Conservation (phyloP, 2,329 filamentous ascomycete species). For the Rutstroemia sp. region DNA sequence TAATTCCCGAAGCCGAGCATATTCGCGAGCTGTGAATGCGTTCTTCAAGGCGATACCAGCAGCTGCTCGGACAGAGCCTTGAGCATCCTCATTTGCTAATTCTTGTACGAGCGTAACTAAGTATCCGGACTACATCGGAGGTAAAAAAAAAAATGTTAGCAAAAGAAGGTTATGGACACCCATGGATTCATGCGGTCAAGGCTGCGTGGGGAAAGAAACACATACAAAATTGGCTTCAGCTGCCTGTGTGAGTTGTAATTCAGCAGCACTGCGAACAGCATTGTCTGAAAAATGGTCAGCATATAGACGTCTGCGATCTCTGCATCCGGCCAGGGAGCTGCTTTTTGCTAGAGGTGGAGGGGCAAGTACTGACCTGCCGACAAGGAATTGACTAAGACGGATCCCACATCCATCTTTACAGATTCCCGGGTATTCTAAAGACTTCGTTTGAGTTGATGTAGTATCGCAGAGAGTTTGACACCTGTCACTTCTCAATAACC, state of each 20-base stretch:
- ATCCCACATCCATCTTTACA: slow-evolving; percentile 86
- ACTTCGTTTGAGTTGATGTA: not conserved
- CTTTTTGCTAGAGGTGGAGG: slow-evolving; percentile 4
- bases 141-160: slow-evolving; percentile 17
- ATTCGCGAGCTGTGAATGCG: slow-evolving; percentile 91
- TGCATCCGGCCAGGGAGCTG: not conserved
- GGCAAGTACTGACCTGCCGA: slow-evolving; percentile 65
- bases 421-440: not conserved
- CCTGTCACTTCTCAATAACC: not conserved
- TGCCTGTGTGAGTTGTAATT: slow-evolving; percentile 88
- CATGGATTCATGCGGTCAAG: slow-evolving; percentile 24
- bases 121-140: slow-evolving; percentile 67
- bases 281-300: slow-evolving; percentile 59
- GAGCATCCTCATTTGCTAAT: slow-evolving; percentile 81
- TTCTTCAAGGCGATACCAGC: slow-evolving; percentile 97
- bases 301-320: not conserved
- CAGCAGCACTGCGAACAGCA: slow-evolving; percentile 79
- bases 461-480: not conserved
- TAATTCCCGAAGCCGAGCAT: slow-evolving; percentile 76
- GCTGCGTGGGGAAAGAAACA: slow-evolving; percentile 23
- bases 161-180: slow-evolving; percentile 11
- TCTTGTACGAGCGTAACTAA: slow-evolving; percentile 87
- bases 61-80: slow-evolving; percentile 80
- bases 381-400: slow-evolving; percentile 94
- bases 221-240: slow-evolving; percentile 93